A percentile compares a stretch with the other conserved stretches of the same genome.
phyloP scores from a whole-genome alignment of 352 stramenopile genomes.

The Phytopythium vexans region DNA sequence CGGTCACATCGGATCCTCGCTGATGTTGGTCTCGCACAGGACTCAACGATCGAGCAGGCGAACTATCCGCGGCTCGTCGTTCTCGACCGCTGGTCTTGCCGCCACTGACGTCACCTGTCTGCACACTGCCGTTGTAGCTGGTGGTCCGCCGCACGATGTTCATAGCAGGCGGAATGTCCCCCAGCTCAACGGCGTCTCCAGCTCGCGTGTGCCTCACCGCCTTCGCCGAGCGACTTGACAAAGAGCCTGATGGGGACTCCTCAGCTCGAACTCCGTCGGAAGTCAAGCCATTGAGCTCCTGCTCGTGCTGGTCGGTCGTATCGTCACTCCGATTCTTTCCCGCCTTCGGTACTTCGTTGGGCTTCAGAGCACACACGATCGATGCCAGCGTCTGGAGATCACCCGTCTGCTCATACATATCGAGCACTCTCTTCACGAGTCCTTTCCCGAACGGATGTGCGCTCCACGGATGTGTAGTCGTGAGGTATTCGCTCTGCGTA shows the following conservation, averaged over 20 bases:
- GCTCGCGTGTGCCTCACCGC: not conserved
- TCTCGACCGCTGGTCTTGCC: not conserved
- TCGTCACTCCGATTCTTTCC: too few species aligned
- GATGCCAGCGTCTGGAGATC: slow-evolving; percentile 74
- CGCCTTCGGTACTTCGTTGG: slow-evolving; percentile 13
- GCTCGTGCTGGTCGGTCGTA: too few species aligned
- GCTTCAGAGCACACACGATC: slow-evolving; percentile 70
- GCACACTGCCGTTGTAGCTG: slow-evolving; percentile 51
- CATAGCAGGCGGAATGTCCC: slow-evolving; percentile 48
- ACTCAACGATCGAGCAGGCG: slow-evolving; percentile 15
- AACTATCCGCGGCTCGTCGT: slow-evolving; percentile 1
- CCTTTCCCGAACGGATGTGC: slow-evolving; percentile 77
- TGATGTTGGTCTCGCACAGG: slow-evolving; percentile 7
- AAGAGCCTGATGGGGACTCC: too few species aligned
- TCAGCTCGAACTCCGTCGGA: too few species aligned
- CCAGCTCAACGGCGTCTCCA: slow-evolving; percentile 18
- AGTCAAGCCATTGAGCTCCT: too few species aligned
- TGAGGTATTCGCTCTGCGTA: slow-evolving; percentile 14
- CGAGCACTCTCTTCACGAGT: slow-evolving; percentile 71
- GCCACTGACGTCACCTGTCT: too few species aligned
- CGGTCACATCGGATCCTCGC: not conserved
- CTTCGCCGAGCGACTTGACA: too few species aligned
- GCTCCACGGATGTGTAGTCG: slow-evolving; percentile 64
- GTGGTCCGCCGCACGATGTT: slow-evolving; percentile 46
- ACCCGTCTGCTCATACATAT: slow-evolving; percentile 76